A percentile compares a stretch with the other conserved stretches of the same genome.
Conservation (phyloP, 352 stramenopile genomes). For the Phytopythium oedochilum region DNA sequence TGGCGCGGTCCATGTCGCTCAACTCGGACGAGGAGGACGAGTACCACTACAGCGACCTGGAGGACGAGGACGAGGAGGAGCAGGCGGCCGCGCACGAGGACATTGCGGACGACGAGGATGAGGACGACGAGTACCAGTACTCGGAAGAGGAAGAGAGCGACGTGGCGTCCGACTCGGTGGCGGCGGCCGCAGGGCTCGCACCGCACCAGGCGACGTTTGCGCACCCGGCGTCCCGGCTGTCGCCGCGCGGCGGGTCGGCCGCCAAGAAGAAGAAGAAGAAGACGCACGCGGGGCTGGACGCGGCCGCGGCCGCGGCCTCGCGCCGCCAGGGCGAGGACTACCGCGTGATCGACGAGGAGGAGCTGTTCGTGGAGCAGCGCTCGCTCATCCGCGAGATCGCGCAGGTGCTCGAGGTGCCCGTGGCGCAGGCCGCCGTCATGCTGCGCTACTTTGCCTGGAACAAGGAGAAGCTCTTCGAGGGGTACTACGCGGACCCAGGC, state of each 20-base stretch:
- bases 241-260: constrained; percentile 35
- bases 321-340: constrained; percentile 45
- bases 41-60: constrained; percentile 82
- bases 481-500: constrained; percentile 70
- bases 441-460: constrained; percentile 87
- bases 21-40: constrained; percentile 74
- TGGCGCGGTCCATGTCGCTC: constrained; percentile 27
- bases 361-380: constrained; percentile 67
- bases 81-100: constrained; percentile 7
- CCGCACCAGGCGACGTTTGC: constrained; percentile 13
- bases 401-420: constrained; percentile 69
- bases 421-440: constrained; percentile 58
- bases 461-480: constrained; percentile 89
- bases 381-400: constrained; percentile 66
- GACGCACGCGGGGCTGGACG: constrained; percentile 19
- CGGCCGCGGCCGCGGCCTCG: constrained; percentile 8
- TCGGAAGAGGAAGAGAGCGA: constrained; percentile 60
- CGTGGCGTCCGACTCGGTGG: constrained; percentile 17
- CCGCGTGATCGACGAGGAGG: constrained; percentile 78
- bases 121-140: constrained; percentile 61
- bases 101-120: constrained; percentile 29
- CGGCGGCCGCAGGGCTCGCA: constrained; percentile 1
- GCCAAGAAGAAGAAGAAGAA: constrained; percentile 70
- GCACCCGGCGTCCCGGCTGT: constrained; percentile 19
- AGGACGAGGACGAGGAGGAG: constrained; percentile 42